Base-by-base conservation (phyloP, 352 stramenopile species). In the Phytophthora foliorum region DNA sequence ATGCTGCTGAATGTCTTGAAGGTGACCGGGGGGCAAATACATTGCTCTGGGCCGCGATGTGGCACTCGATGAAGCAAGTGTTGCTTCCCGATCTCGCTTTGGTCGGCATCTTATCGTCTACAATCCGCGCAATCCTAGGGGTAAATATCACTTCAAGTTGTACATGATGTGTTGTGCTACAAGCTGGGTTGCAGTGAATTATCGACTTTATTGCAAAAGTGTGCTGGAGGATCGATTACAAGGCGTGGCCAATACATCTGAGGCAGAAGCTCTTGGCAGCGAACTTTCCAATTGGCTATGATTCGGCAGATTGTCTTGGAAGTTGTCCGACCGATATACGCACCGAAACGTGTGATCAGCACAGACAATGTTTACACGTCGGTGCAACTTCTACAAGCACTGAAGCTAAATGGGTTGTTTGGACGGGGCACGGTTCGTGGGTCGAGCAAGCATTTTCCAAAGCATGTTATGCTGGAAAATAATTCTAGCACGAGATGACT, bases 311-410 rank as follows among this genome's bases (percentile, higher is more conserved):
- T 25, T 45, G 70, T 79, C 4, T 27, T 79, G 3, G 66, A 82
- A 45, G 61, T 79, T 2, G 54, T 53, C 16, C 52, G 36, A 25
- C 63, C 63, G 7, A 64, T 74, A n/a, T 58, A 68, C 50, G 6
- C 36, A 6, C 51, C 63, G 1, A 64, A 69, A 1, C 45, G 75
- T 3, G 48, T 80, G 6, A 39, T 80, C 16, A 80, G 75, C 42
- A 64, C 42, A 0, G 70, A 82, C 49, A 79, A 77, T 57, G 79
- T 56, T 45, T 80, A 80, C 41, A 82, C 67, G 2, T 79, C 63
- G 3, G 59, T 79, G 21, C 58, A 72, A 27, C 63, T 82, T 9
- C 57, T 76, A 9, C 19, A 68, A 39, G 49, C 32, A 6, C 32
- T 82, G 13, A 39, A 55, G 24, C 6, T 74, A 14, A 74, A 72